These are phyloP conservation scores for Fusarium sp. DNA, from an alignment of 2,329 filamentous ascomycete genomes.

Conservation along the genomic window DNA sequence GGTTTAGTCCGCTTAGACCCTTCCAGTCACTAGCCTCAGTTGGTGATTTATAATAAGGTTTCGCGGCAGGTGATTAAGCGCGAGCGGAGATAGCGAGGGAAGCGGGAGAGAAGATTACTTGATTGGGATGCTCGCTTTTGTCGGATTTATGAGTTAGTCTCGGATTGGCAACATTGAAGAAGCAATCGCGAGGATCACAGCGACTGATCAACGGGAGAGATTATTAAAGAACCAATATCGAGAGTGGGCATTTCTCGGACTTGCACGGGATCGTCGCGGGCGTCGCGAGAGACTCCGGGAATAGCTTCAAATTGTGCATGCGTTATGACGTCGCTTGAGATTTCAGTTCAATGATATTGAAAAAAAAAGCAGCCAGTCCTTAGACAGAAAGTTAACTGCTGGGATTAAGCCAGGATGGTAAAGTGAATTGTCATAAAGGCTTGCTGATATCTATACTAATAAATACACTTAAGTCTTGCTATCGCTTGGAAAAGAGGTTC, in stretches of 20 bases:
- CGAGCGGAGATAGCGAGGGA: neutral
- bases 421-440: no score
- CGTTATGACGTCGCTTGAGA: neutral
- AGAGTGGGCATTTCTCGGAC: neutral
- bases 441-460: no score
- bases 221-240: neutral
- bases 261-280: neutral
- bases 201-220: neutral
- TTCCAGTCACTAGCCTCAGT: neutral
- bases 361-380: neutral
- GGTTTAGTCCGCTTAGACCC: neutral
- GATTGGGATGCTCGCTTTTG: neutral
- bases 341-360: no score
- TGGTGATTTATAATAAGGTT: neutral
- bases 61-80: neutral
- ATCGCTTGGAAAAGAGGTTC: no score
- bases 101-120: neutral
- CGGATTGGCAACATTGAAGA: neutral
- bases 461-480: no score
- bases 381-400: accelerated
- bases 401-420: accelerated
- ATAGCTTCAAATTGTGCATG: neutral
- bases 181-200: neutral
- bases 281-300: accelerated
- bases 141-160: neutral